Evolutionary conservation across 345 rosid species (phyloP).

Genomic region (Raphanus sativus): DNA sequence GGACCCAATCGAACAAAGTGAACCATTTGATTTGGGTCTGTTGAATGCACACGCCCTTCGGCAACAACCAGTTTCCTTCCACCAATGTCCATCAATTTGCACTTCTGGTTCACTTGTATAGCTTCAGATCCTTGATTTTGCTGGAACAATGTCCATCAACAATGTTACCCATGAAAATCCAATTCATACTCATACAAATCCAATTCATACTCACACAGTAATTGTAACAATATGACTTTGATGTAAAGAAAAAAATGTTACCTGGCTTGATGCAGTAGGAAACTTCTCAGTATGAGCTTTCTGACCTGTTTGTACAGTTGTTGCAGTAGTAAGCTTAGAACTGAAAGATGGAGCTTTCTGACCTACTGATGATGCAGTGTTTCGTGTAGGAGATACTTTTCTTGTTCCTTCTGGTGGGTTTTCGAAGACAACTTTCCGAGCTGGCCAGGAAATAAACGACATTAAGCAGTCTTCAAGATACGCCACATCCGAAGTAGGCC

Average conservation of each 20-base stretch:
- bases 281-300: neutral
- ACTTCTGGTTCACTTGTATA: neutral
- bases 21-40: neutral
- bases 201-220: neutral
- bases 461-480: neutral
- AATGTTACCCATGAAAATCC: too few species aligned
- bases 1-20: too few species aligned
- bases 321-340: neutral
- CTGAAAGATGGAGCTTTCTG: neutral
- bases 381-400: neutral
- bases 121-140: neutral
- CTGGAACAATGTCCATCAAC: too few species aligned
- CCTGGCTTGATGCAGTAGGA: neutral
- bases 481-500: neutral
- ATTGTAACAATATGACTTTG: too few species aligned
- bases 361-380: neutral
- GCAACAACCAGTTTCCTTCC: neutral
- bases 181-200: neutral
- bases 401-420: neutral
- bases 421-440: neutral
- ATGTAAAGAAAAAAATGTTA: too few species aligned
- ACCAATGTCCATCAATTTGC: neutral
- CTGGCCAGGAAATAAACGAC: neutral
- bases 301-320: too few species aligned
- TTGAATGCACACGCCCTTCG: neutral